phyloP scores from a whole-genome alignment of 306 rosid species.

The Prosopis cineraria region DNA sequence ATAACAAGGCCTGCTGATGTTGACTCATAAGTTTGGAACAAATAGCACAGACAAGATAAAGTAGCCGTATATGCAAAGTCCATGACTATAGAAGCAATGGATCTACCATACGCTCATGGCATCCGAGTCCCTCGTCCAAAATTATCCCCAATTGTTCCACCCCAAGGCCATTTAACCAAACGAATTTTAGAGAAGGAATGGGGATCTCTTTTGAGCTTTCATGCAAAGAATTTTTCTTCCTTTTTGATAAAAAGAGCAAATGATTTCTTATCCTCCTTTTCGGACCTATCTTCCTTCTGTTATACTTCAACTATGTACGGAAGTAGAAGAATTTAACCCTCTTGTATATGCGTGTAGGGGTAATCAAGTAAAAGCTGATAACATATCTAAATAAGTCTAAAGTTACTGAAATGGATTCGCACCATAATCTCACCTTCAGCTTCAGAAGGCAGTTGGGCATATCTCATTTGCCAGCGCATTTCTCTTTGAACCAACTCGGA shows the following conservation, averaged over 20 bases:
- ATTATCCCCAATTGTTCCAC: too few relatives aligned
- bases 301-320: too few relatives aligned
- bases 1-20: neutral
- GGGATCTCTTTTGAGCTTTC: neutral
- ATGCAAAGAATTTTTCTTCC: too few relatives aligned
- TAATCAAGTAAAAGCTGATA: neutral
- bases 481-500: neutral
- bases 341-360: neutral
- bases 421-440: constrained; percentile 9
- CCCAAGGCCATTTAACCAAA: too few relatives aligned
- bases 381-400: neutral
- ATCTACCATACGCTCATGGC: too few relatives aligned
- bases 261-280: neutral
- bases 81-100: too few relatives aligned
- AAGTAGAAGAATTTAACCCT: neutral
- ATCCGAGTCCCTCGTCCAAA: too few relatives aligned
- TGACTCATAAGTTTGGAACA: too few relatives aligned
- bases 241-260: too few relatives aligned
- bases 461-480: constrained; percentile 17
- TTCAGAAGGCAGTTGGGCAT: constrained; percentile 15
- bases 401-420: neutral
- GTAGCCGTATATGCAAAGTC: too few relatives aligned
- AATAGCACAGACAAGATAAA: too few relatives aligned
- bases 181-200: neutral
- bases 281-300: too few relatives aligned